Conservation (phyloP, 2,329 filamentous ascomycete species). For the Nemania sp. region DNA sequence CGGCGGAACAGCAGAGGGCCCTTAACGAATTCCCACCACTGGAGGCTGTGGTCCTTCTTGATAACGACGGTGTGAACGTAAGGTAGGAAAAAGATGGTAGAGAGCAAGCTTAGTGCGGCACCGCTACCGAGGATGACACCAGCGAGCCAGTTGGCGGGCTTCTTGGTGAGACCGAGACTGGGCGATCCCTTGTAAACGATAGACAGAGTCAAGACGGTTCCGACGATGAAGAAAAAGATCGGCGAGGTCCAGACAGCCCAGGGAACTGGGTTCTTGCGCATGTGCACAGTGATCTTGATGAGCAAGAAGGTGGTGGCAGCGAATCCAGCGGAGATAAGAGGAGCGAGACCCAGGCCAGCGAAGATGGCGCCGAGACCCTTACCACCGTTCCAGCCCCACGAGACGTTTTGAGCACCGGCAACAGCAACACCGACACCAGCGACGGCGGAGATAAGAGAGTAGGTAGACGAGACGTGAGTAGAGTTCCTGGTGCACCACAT, state of each 20-base stretch:
- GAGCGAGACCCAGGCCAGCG: slow-evolving; percentile 72
- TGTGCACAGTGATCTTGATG: slow-evolving; percentile 72
- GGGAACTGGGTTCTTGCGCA: slow-evolving; percentile 70
- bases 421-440: slow-evolving; percentile 72
- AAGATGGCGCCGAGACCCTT: slow-evolving; percentile 74
- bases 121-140: slow-evolving; percentile 69
- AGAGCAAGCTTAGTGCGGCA: slow-evolving; percentile 60
- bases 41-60: slow-evolving; percentile 68
- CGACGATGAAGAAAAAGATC: slow-evolving; percentile 77
- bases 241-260: slow-evolving; percentile 77
- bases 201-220: slow-evolving; percentile 73
- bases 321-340: slow-evolving; percentile 67
- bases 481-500: slow-evolving; percentile 80
- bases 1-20: slow-evolving; percentile 70
- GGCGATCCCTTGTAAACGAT: slow-evolving; percentile 84
- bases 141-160: slow-evolving; percentile 69
- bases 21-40: slow-evolving; percentile 64
- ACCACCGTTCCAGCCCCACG: slow-evolving; percentile 73
- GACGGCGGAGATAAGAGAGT: slow-evolving; percentile 71
- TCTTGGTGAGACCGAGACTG: slow-evolving; percentile 66
- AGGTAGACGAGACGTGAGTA: slow-evolving; percentile 73
- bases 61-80: slow-evolving; percentile 69
- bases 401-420: slow-evolving; percentile 62
- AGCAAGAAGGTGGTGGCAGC: slow-evolving; percentile 71
- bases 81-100: slow-evolving; percentile 74